phyloP scores from a whole-genome alignment of 345 rosid genomes.

The Excoecaria cochinchinensis region DNA sequence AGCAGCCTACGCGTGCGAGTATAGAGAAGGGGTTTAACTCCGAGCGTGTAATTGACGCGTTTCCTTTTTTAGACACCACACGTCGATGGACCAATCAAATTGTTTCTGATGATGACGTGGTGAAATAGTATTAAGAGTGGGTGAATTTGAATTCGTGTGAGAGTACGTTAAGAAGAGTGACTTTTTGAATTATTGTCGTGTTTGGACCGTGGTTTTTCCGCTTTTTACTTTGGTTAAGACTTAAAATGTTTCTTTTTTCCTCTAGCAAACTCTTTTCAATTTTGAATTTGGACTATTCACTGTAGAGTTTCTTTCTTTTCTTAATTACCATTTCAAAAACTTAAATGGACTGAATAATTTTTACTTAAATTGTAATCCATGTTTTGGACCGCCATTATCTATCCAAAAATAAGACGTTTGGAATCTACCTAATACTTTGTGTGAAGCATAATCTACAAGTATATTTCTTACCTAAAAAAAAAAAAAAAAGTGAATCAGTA shows the following conservation, averaged over 20 bases:
- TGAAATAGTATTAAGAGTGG: background rate
- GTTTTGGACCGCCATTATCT: background rate
- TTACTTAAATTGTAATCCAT: background rate
- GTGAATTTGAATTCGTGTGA: background rate
- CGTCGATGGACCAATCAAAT: slow-evolving; percentile 37
- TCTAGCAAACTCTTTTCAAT: too few relatives aligned
- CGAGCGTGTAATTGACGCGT: background rate
- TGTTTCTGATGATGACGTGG: background rate
- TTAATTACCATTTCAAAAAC: background rate
- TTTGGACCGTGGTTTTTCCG: background rate
- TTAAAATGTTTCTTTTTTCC: background rate
- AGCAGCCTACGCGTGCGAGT: slow-evolving; percentile 17
- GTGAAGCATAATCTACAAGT: too few relatives aligned
- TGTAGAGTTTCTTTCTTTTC: background rate
- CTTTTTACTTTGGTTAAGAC: background rate
- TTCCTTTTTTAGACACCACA: slow-evolving; percentile 7
- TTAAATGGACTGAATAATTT: background rate
- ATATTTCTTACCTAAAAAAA: too few relatives aligned
- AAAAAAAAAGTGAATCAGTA: too few relatives aligned
- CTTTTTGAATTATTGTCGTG: background rate
- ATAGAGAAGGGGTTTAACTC: background rate
- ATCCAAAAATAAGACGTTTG: background rate
- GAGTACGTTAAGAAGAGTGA: too few relatives aligned
- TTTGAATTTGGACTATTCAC: background rate
- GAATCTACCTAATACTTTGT: too few relatives aligned